phyloP scores from a whole-genome alignment of 2,329 filamentous ascomycete genomes.

The Pseudocercospora eumusae region DNA sequence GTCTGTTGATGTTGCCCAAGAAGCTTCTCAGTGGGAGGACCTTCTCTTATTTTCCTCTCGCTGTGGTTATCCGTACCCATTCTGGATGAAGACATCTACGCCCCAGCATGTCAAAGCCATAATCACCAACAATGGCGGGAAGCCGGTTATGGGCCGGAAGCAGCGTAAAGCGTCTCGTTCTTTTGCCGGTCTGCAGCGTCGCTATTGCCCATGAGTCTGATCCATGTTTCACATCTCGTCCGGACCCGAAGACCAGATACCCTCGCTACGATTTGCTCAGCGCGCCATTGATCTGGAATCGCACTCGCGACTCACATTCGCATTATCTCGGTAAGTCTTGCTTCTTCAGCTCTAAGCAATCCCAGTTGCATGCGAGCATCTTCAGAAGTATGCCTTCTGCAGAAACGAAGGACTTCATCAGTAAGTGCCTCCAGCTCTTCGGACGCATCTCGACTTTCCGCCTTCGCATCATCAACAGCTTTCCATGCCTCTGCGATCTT shows the following conservation, averaged over 20 bases:
- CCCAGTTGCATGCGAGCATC: slow-evolving; percentile 18
- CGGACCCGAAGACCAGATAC: slow-evolving; percentile 5
- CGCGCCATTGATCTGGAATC: background rate
- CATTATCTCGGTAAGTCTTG: slow-evolving; percentile 16
- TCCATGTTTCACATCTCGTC: background rate
- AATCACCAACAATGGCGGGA: too few species aligned
- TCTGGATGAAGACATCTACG: too few species aligned
- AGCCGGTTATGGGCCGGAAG: too few species aligned
- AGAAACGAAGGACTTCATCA: slow-evolving; percentile 9
- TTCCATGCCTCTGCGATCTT: slow-evolving; percentile 17
- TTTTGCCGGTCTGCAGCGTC: background rate
- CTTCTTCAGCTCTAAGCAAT: slow-evolving; percentile 17
- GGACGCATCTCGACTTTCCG: slow-evolving; percentile 7
- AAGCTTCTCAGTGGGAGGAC: too few species aligned
- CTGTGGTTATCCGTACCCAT: too few species aligned
- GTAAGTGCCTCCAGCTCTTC: slow-evolving; percentile 16
- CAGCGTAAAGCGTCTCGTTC: too few species aligned
- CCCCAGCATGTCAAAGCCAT: too few species aligned
- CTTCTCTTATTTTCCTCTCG: too few species aligned
- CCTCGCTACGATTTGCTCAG: slow-evolving; percentile 8
- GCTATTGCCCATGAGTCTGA: background rate
- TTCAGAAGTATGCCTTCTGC: slow-evolving; percentile 11
- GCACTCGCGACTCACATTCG: slow-evolving; percentile 5
- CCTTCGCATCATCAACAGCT: slow-evolving; percentile 13
- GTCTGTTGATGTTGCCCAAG: background rate